A percentile compares a stretch with the other conserved stretches of the same genome.
Evolutionary conservation across 345 rosid species (phyloP).

Genomic region (Lepidium sativum): DNA sequence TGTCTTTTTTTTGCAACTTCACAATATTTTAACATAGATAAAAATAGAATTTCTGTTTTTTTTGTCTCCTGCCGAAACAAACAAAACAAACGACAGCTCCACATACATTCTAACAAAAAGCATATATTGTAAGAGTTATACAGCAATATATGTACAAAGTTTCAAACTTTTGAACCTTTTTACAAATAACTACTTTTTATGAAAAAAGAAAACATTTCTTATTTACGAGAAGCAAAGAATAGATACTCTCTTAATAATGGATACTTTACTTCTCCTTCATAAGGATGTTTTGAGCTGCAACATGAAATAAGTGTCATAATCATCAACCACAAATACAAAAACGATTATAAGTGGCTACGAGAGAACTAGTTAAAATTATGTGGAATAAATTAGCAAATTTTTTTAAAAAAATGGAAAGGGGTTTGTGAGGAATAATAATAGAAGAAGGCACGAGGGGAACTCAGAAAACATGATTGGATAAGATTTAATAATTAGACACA

Average conservation of each 20-base stretch:
- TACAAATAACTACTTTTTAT: background rate
- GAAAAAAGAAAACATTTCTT: background rate
- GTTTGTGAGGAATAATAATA: no score
- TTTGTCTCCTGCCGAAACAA: conserved; percentile 10
- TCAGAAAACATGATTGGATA: conserved; percentile 25
- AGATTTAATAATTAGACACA: conserved; percentile 20
- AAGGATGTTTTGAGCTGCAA: background rate
- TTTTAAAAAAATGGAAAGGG: no score
- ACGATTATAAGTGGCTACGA: no score
- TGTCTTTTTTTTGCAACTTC: background rate
- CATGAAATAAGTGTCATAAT: background rate
- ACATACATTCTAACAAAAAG: background rate
- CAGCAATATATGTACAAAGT: background rate
- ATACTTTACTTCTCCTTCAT: no score
- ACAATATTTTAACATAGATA: background rate
- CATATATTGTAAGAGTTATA: no score
- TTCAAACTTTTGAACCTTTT: background rate
- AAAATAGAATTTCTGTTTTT: background rate
- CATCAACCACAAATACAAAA: background rate
- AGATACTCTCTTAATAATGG: background rate
- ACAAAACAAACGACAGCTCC: conserved; percentile 22
- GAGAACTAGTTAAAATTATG: no score
- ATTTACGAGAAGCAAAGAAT: background rate
- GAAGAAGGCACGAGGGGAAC: no score
- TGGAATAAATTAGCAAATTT: no score